Evolutionary conservation across 2,329 filamentous ascomycete species (phyloP).

Genomic region (Lasiodiplodia gonubiensis): DNA sequence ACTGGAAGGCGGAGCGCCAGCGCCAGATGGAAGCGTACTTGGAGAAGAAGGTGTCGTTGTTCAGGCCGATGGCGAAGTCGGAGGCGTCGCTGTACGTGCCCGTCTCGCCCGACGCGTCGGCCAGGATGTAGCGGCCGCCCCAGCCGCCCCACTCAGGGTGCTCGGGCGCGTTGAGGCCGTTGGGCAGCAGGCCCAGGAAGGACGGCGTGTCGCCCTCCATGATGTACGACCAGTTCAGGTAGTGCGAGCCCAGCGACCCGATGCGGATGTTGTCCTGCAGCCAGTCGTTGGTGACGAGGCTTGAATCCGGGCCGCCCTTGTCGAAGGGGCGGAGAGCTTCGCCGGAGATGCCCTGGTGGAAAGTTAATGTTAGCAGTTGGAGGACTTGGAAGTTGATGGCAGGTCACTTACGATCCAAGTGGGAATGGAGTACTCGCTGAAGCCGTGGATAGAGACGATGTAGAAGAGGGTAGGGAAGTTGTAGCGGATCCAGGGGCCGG

Average conservation of each 20-base stretch:
- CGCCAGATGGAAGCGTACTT: constrained; percentile 49
- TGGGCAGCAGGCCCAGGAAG: constrained; percentile 50
- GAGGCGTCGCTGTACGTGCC: constrained; percentile 42
- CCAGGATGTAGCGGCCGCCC: constrained; percentile 49
- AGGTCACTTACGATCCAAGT: constrained; percentile 51
- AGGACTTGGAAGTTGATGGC: too few species aligned
- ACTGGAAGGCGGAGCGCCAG: constrained; percentile 50
- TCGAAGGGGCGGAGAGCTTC: constrained; percentile 49
- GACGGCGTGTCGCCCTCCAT: constrained; percentile 56
- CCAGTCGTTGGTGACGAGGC: constrained; percentile 54
- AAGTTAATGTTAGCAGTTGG: neutral
- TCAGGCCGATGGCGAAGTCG: constrained; percentile 44
- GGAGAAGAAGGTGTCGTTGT: constrained; percentile 41
- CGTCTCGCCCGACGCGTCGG: constrained; percentile 31
- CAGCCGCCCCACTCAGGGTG: constrained; percentile 51
- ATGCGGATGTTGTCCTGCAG: constrained; percentile 55
- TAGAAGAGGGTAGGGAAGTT: constrained; percentile 57
- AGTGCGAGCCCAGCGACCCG: constrained; percentile 49
- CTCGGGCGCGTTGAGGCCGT: constrained; percentile 48
- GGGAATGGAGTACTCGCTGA: constrained; percentile 55
- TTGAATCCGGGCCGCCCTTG: constrained; percentile 49
- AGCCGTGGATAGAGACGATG: constrained; percentile 57
- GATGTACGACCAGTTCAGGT: constrained; percentile 54
- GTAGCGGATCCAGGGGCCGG: constrained; percentile 56
- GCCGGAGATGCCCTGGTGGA: constrained; percentile 22